phyloP scores from a whole-genome alignment of 495 filamentous ascomycete genomes.

The Aspergillus asperescens region DNA sequence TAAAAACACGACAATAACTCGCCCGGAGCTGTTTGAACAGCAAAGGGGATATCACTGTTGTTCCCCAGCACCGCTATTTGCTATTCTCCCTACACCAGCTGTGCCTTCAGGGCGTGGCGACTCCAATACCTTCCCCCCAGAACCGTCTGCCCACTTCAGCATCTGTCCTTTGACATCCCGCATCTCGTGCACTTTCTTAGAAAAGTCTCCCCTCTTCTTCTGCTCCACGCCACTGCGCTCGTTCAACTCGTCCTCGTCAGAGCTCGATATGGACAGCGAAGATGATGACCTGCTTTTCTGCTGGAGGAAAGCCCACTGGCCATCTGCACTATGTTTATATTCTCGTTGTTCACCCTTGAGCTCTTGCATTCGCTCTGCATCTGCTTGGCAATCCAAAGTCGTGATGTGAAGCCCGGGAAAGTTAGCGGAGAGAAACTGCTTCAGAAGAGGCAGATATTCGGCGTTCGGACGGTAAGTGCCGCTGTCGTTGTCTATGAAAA shows the following conservation, averaged over 20 bases:
- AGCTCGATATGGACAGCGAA: constrained; percentile 58
- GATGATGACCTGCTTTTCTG: constrained; percentile 54
- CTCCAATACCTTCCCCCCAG: neutral
- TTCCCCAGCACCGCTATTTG: neutral
- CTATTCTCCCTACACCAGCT: neutral
- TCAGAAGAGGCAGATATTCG: constrained; percentile 62
- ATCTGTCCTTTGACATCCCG: constrained; percentile 40
- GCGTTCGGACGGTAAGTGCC: constrained; percentile 89
- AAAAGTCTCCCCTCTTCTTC: constrained; percentile 28
- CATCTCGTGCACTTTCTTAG: constrained; percentile 35
- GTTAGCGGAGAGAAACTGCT: constrained; percentile 60
- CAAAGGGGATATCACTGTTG: neutral
- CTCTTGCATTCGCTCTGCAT: constrained; percentile 55
- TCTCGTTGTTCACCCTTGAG: constrained; percentile 62
- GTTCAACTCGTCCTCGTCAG: constrained; percentile 69
- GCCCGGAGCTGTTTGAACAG: neutral
- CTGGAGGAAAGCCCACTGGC: constrained; percentile 60
- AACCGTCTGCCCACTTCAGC: constrained; percentile 34
- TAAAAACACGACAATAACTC: neutral
- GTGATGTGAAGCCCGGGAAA: constrained; percentile 69
- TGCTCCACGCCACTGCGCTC: constrained; percentile 39
- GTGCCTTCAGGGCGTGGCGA: neutral
- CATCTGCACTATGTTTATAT: constrained; percentile 57
- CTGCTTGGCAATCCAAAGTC: constrained; percentile 60
- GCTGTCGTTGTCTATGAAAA: constrained; percentile 91